These are phyloP conservation scores for Boletus mariae DNA, from an alignment of 1,284 basidiomycete genomes.

Conservation along the genomic window DNA sequence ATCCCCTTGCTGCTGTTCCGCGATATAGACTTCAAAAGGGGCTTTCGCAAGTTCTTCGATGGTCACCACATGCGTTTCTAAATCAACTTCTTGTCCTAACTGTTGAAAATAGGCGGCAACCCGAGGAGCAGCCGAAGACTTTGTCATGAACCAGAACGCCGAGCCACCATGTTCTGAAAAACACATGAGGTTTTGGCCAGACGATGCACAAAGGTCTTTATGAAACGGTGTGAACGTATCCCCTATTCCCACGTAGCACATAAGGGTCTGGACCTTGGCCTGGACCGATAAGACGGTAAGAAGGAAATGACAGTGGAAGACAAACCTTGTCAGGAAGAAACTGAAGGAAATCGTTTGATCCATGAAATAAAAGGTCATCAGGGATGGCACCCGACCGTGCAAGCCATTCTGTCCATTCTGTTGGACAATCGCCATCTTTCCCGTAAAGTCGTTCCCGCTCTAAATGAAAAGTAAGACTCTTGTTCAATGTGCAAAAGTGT, in stretches of 20 bases:
- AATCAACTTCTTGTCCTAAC: slow-evolving; percentile 62
- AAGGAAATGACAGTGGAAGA: slow-evolving; percentile 4
- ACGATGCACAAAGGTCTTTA: slow-evolving; percentile 76
- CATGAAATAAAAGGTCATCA: slow-evolving; percentile 43
- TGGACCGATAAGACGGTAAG: slow-evolving; percentile 25
- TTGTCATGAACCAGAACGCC: slow-evolving; percentile 81
- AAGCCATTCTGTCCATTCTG: slow-evolving; percentile 60
- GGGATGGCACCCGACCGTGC: slow-evolving; percentile 45
- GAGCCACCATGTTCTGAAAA: slow-evolving; percentile 65
- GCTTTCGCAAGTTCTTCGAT: slow-evolving; percentile 61
- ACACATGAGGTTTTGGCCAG: slow-evolving; percentile 79
- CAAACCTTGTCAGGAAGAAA: slow-evolving; percentile 47
- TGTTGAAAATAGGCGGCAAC: slow-evolving; percentile 58
- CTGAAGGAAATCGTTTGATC: slow-evolving; percentile 51
- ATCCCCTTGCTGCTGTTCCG: slow-evolving; percentile 69
- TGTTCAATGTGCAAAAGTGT: background rate
- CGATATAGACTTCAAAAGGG: slow-evolving; percentile 63
- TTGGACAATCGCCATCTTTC: slow-evolving; percentile 68
- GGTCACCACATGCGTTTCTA: slow-evolving; percentile 61
- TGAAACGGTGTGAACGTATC: slow-evolving; percentile 77
- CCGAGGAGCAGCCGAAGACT: slow-evolving; percentile 46
- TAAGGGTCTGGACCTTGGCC: slow-evolving; percentile 65
- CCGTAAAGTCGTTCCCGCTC: slow-evolving; percentile 64
- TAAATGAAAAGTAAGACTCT: slow-evolving; percentile 24
- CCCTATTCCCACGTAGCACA: slow-evolving; percentile 75